Conservation (phyloP, 2,329 filamentous ascomycete species). For the Stemphylium lycopersici region DNA sequence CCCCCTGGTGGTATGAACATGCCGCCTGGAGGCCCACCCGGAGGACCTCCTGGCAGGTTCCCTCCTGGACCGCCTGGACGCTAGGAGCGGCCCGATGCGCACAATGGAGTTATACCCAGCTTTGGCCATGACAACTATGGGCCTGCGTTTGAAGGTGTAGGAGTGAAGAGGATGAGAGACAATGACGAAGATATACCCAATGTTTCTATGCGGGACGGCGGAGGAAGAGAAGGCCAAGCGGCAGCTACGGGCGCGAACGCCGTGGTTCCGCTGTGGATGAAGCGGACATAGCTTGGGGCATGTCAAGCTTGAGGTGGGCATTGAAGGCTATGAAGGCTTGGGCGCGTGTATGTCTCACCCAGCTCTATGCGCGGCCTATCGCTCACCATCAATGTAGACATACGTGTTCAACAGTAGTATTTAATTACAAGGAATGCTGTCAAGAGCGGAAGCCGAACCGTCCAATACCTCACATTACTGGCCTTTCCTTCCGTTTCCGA, state of each 20-base stretch:
- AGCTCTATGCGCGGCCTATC: background rate
- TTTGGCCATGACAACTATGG: conserved; percentile 4
- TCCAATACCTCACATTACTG: background rate
- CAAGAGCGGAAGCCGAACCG: background rate
- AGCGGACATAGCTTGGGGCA: conserved; percentile 7
- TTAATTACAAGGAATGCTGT: background rate
- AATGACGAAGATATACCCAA: conserved; percentile 24
- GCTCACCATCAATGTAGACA: conserved; percentile 22
- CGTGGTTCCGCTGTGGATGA: conserved; percentile 16
- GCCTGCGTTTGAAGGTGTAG: conserved; percentile 4
- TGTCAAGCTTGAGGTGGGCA: background rate
- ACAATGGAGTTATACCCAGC: conserved; percentile 12
- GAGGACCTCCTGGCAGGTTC: conserved; percentile 32
- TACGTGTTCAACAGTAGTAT: conserved; percentile 4
- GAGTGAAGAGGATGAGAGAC: conserved; percentile 17
- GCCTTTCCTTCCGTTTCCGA: background rate
- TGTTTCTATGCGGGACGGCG: conserved; percentile 14
- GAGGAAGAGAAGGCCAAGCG: conserved; percentile 2
- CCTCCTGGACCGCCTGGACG: conserved; percentile 37
- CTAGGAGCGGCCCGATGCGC: conserved; percentile 22
- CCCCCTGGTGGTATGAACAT: conserved; percentile 18
- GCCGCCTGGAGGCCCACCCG: conserved; percentile 33
- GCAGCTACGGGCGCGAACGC: conserved; percentile 33
- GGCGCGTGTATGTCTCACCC: background rate
- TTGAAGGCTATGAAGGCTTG: background rate